Evolutionary conservation across 1,284 basidiomycete genomes (phyloP).

Genomic region (Schizopora paradoxa): DNA sequence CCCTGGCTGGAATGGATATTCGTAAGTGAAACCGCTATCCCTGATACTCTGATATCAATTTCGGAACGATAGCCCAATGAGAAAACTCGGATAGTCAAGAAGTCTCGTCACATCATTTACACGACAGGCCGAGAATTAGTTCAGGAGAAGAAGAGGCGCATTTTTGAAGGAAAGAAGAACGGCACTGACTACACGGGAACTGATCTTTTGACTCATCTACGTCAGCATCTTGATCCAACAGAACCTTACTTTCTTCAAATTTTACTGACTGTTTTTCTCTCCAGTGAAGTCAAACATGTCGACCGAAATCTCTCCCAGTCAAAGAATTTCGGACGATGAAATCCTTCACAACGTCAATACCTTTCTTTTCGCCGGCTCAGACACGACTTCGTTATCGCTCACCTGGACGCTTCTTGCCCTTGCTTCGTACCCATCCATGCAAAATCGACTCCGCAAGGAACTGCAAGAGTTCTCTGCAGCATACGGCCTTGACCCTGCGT

Average conservation of each 20-base stretch:
- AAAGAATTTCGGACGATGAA: conserved; percentile 69
- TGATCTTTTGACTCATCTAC: conserved; percentile 61
- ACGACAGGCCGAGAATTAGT: conserved; percentile 65
- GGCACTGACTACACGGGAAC: conserved; percentile 47
- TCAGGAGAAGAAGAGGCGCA: conserved; percentile 59
- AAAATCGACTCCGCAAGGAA: conserved; percentile 60
- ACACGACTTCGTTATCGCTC: conserved; percentile 73
- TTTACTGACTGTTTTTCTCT: no score
- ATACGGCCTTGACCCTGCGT: conserved; percentile 31
- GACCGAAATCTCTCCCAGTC: conserved; percentile 53
- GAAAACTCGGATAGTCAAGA: conserved; percentile 41
- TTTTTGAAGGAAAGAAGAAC: conserved; percentile 47
- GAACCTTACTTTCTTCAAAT: conserved; percentile 6
- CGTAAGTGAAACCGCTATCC: conserved; percentile 36
- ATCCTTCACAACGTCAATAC: conserved; percentile 29
- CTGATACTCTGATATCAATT: conserved; percentile 10
- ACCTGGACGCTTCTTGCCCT: conserved; percentile 75
- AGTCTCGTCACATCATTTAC: conserved; percentile 57
- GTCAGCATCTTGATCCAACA: conserved; percentile 36
- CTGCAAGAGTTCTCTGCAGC: conserved; percentile 41
- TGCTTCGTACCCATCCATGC: conserved; percentile 55
- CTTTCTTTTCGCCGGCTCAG: conserved; percentile 28
- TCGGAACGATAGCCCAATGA: conserved; percentile 45
- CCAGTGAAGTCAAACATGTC: conserved; percentile 71
- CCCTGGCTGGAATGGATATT: conserved; percentile 53